phyloP scores from a whole-genome alignment of 106 monocot species.

The Dendrobium huoshanense region DNA sequence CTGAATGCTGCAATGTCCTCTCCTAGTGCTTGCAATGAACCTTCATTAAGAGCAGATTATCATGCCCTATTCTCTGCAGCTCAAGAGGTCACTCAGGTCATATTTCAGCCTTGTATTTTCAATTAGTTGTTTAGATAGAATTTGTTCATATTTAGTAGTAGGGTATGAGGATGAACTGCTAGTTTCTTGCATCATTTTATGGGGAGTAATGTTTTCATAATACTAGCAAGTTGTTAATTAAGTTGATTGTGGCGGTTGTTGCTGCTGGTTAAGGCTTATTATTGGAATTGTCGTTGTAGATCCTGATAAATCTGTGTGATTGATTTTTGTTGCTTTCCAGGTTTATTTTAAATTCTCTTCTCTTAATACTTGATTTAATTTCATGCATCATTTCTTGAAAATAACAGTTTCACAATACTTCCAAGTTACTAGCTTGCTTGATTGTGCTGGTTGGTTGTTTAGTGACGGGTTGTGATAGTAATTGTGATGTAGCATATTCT shows the following conservation, averaged over 20 bases:
- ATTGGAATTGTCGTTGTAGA: no score
- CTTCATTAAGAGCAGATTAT: slow-evolving; percentile 69
- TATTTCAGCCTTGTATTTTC: slow-evolving; percentile 5
- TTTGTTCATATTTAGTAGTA: neutral
- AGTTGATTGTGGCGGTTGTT: no score
- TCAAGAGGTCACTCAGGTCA: slow-evolving; percentile 67
- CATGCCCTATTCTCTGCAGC: slow-evolving; percentile 63
- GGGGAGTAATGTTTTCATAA: neutral
- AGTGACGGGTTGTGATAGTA: neutral
- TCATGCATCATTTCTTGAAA: no score
- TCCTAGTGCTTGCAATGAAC: slow-evolving; percentile 48
- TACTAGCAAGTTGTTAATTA: no score
- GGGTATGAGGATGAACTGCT: neutral
- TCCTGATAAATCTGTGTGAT: no score
- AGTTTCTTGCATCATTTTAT: neutral
- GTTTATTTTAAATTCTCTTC: no score
- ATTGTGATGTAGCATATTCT: neutral
- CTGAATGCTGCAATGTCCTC: slow-evolving; percentile 77
- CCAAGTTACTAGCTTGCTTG: no score
- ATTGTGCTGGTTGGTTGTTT: neutral
- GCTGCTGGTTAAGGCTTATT: no score
- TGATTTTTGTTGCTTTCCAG: neutral
- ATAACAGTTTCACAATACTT: no score
- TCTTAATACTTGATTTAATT: no score
- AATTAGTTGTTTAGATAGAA: neutral